Percentiles rank a stretch among this genome's conserved stretches.
Conservation (phyloP, 345 rosid genomes). For the Aegle marmelos region DNA sequence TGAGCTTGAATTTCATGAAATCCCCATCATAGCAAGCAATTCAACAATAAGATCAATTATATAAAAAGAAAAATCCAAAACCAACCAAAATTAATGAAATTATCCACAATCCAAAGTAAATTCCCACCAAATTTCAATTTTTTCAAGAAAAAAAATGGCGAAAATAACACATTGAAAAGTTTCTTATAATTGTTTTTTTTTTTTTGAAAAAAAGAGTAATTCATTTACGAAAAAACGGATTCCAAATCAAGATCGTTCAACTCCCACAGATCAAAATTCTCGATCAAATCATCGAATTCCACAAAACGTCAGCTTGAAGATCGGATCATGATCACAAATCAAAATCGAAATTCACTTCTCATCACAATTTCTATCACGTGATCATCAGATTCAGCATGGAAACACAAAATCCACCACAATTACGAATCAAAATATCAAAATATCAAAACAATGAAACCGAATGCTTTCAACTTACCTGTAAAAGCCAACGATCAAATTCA, state of each 20-base stretch:
- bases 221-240: neutral
- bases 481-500: constrained; percentile 15
- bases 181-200: neutral
- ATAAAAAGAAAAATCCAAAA: neutral
- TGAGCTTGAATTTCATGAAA: constrained; percentile 2
- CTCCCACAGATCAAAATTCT: constrained; percentile 5
- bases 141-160: neutral
- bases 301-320: constrained; percentile 10
- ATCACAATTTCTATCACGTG: neutral
- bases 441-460: neutral
- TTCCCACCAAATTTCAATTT: neutral
- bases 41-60: neutral
- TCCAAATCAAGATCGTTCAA: neutral
- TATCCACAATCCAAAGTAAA: constrained; percentile 7
- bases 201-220: neutral
- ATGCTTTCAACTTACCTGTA: constrained; percentile 20
- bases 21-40: neutral
- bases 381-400: constrained; percentile 19
- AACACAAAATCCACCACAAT: constrained; percentile 13
- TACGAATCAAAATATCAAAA: constrained; percentile 8
- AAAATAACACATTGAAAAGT: neutral
- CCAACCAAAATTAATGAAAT: neutral
- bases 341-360: constrained; percentile 7
- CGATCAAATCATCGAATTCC: constrained; percentile 4
- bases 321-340: constrained; percentile 41